phyloP scores from a whole-genome alignment of 495 filamentous ascomycete genomes.

The Trichocladium uniseriatum region DNA sequence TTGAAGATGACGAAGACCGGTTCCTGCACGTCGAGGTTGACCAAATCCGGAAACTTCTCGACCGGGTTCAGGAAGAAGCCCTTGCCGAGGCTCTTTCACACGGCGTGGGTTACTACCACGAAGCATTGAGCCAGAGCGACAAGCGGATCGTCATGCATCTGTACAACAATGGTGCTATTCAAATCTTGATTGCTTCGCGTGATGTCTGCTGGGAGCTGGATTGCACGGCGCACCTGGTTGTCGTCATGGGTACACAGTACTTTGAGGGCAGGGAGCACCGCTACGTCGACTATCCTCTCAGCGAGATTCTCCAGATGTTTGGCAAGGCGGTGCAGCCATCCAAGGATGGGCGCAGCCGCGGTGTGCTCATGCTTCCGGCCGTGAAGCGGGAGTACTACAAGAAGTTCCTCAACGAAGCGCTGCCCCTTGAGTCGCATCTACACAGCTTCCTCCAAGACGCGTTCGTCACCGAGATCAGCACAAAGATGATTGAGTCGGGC shows the following conservation, averaged over 20 bases:
- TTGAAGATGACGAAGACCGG: constrained; percentile 86
- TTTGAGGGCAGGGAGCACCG: constrained; percentile 95
- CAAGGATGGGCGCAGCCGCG: constrained; percentile 68
- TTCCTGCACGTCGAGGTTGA: constrained; percentile 76
- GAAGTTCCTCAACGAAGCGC: constrained; percentile 94
- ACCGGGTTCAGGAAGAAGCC: constrained; percentile 71
- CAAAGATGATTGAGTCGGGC: constrained; percentile 82
- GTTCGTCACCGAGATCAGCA: constrained; percentile 94
- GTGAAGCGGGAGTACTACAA: constrained; percentile 97
- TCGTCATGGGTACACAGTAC: constrained; percentile 98
- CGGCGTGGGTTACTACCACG: constrained; percentile 95
- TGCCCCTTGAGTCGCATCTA: constrained; percentile 91
- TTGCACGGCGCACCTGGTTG: constrained; percentile 75
- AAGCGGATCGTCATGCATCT: constrained; percentile 90
- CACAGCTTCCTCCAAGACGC: constrained; percentile 87
- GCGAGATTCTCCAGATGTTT: constrained; percentile 99
- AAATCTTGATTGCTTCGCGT: constrained; percentile 84
- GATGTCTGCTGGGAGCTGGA: constrained; percentile 97
- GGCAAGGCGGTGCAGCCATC: constrained; percentile 78
- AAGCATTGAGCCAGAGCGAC: constrained; percentile 78
- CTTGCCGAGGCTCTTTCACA: constrained; percentile 88
- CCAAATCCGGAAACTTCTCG: constrained; percentile 72
- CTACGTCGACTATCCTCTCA: constrained; percentile 93
- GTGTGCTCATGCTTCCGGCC: constrained; percentile 87
- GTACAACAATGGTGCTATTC: constrained; percentile 84